Conservation (phyloP, 768 basidiomycete species). For the Leccinum subgranulosum region DNA sequence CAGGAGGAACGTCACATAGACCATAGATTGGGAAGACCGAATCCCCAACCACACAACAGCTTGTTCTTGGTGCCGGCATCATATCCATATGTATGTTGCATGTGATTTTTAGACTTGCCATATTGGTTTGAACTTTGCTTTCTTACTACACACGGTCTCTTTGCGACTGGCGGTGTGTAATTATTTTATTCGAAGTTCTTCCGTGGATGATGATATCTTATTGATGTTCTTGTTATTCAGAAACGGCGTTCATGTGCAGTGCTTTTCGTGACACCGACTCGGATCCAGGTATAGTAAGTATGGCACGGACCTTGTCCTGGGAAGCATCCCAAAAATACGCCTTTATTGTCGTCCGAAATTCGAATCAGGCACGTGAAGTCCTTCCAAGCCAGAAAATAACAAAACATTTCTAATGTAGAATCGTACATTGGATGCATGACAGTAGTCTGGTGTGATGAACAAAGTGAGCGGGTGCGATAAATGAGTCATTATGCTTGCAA, state of each 20-base stretch:
- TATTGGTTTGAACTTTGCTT: neutral
- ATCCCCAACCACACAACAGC: neutral
- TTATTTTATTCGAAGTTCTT: neutral
- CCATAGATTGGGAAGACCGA: neutral
- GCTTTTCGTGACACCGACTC: neutral
- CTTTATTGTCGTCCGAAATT: neutral
- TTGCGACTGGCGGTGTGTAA: neutral
- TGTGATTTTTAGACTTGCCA: neutral
- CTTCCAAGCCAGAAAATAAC: neutral
- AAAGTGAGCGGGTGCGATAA: neutral
- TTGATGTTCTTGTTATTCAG: neutral
- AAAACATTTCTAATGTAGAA: neutral
- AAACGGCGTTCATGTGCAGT: neutral
- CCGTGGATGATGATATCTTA: neutral
- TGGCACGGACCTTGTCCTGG: neutral
- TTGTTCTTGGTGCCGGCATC: neutral
- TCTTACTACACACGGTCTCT: neutral
- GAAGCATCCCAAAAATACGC: neutral
- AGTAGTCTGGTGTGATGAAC: neutral
- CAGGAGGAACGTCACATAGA: neutral
- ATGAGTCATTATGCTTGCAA: neutral
- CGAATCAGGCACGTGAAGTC: neutral
- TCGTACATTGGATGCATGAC: neutral
- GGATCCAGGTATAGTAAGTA: neutral
- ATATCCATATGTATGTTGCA: neutral